Evolutionary conservation across 345 rosid genomes (phyloP).

Genomic region (Moringa oleifera): DNA sequence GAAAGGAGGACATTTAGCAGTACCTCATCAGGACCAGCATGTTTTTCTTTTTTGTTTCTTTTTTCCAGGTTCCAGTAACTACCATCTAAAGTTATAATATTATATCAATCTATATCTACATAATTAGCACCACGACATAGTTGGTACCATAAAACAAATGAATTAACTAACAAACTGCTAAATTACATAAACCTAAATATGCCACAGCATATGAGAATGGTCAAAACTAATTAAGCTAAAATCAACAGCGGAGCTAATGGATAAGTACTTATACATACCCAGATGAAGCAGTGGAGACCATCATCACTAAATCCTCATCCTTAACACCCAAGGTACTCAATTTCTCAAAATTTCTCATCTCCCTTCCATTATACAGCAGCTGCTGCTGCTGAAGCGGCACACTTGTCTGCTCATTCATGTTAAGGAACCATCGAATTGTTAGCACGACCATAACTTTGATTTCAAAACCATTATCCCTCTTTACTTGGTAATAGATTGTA

Average conservation of each 20-base stretch:
- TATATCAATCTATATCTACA: no score
- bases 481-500: background rate
- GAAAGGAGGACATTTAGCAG: background rate
- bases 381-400: slow-evolving; percentile 88
- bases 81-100: no score
- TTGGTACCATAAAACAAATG: no score
- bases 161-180: no score
- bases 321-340: slow-evolving; percentile 82
- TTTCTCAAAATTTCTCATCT: slow-evolving; percentile 68
- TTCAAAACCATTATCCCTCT: slow-evolving; percentile 16
- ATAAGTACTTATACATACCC: slow-evolving; percentile 33
- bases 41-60: background rate
- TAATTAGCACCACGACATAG: no score
- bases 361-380: slow-evolving; percentile 78
- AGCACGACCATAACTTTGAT: background rate
- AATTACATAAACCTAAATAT: no score
- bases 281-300: slow-evolving; percentile 55
- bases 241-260: slow-evolving; percentile 3
- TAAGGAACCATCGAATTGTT: background rate
- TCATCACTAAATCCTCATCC: slow-evolving; percentile 91
- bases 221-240: no score
- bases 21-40: no score
- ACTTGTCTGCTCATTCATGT: slow-evolving; percentile 49
- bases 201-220: background rate
- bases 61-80: no score